Conservation (phyloP, 1,284 basidiomycete genomes). For the Calocybe gambosa region DNA sequence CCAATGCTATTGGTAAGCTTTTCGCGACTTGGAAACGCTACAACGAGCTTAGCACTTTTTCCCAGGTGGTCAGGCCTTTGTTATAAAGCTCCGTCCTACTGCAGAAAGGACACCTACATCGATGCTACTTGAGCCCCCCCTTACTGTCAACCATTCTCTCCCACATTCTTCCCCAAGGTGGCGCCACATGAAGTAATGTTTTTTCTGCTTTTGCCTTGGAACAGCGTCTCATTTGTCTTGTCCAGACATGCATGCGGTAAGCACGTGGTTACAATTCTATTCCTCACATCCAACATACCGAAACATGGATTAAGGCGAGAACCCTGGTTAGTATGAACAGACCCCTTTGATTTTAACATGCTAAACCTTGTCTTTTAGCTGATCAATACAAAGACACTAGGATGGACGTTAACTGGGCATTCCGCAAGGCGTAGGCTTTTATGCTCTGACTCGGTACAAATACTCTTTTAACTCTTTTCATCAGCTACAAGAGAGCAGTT, state of each 20-base stretch:
- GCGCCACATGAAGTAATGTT: constrained; percentile 54
- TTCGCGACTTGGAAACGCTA: background rate
- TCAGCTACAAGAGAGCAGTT: constrained; percentile 61
- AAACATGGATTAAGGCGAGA: constrained; percentile 31
- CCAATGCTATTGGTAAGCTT: constrained; percentile 35
- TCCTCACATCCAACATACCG: background rate
- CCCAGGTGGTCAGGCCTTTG: constrained; percentile 56
- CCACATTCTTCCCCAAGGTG: constrained; percentile 36
- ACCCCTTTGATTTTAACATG: background rate
- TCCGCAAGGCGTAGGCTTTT: constrained; percentile 40
- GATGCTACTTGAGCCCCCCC: constrained; percentile 54
- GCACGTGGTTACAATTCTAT: background rate
- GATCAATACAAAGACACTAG: constrained; percentile 35
- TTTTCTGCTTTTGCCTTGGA: constrained; percentile 1
- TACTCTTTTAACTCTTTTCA: background rate
- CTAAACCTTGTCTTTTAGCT: constrained; percentile 24
- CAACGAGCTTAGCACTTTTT: background rate
- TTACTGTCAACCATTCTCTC: constrained; percentile 35
- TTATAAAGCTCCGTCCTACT: constrained; percentile 58
- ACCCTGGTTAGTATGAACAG: constrained; percentile 30
- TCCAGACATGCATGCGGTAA: constrained; percentile 53
- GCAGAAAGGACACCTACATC: constrained; percentile 47
- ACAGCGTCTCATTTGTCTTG: constrained; percentile 4
- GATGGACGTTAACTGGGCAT: constrained; percentile 59
- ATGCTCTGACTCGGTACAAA: background rate